Base-by-base conservation (phyloP, 805 yeast species). In the Tetrapisispora arboricola region DNA sequence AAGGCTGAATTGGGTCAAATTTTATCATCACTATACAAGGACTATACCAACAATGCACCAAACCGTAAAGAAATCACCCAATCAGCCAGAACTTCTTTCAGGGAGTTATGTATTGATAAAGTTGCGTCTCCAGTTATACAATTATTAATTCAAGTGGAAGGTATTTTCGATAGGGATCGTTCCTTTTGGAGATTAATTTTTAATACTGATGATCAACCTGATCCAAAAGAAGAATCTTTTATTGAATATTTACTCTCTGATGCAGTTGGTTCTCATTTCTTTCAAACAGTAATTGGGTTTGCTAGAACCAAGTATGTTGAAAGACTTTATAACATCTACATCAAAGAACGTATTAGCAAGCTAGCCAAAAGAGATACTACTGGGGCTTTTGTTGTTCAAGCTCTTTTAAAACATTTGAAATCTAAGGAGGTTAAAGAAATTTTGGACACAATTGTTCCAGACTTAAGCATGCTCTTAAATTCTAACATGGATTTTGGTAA, bases 211-310 rank as follows among this genome's bases (percentile, higher is more conserved):
- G 73, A 67, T 3, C 77, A 70, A 20, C 68, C 61, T 38, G 78
- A 80, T 46, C 39, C 73, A 1, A 71, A 75, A 43, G 92, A 84
- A 51, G 88, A 75, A 47, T 76, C 92, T 0, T 87, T 83, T 58
- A 79, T 88, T 24, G 95, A 87, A 57, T 83, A 82, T 53, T 67
- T 88, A 41, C 64, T 90, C 28, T 76, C 92, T 8, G 95, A 87
- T 55, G 69, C 94, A 1, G 85, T 88, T n/a, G 98, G 97, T 0
- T 82, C 94, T 1, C 96, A 87, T 62, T 90, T 92, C 66, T 67
- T 90, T 21, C 86, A 92, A 60, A 72, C 79, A 16, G 72, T 78
- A 10, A 67, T 88, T 39, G 75, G 72, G 36, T 73, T 72, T 44
- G 78, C 80, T 46, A 77, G 92, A 48, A 63, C 73, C 46, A 80